Conservation (phyloP, 176 grass and related monocot genomes). For the Bonia amplexicaulis region DNA sequence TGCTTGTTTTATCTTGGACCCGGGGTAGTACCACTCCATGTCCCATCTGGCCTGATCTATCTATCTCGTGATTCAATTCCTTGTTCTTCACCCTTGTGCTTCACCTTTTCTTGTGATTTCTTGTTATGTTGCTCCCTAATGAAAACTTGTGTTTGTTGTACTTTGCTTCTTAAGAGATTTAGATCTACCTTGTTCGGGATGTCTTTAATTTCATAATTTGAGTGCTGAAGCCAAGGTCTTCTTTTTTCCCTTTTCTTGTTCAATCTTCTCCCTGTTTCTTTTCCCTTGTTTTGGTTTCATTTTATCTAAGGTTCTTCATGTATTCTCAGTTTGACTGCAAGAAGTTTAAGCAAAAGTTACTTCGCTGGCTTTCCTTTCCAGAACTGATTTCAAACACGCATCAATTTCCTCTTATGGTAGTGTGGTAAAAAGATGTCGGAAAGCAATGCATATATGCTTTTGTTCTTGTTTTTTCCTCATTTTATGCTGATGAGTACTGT, state of each 20-base stretch:
- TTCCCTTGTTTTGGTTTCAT: background rate
- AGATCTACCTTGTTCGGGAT: background rate
- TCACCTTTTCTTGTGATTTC: background rate
- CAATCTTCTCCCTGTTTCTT: background rate
- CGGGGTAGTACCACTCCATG: background rate
- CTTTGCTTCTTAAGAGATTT: background rate
- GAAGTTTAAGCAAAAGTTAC: background rate
- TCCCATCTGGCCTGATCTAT: slow-evolving; percentile 3
- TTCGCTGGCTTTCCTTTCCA: background rate
- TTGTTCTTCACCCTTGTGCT: background rate
- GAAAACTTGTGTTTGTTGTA: background rate
- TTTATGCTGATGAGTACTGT: background rate
- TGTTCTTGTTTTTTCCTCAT: slow-evolving; percentile 9
- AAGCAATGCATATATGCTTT: background rate
- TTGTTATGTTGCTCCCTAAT: background rate
- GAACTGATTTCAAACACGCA: background rate
- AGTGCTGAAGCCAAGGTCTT: background rate
- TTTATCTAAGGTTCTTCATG: background rate
- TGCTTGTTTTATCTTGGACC: background rate
- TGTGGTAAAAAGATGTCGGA: background rate
- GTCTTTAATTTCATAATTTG: background rate
- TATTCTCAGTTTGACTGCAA: background rate
- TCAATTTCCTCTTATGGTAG: slow-evolving; percentile 24
- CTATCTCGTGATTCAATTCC: background rate
- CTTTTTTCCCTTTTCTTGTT: background rate